Evolutionary conservation across 495 filamentous ascomycete genomes (phyloP).

Genomic region (Podospora tetraspora): DNA sequence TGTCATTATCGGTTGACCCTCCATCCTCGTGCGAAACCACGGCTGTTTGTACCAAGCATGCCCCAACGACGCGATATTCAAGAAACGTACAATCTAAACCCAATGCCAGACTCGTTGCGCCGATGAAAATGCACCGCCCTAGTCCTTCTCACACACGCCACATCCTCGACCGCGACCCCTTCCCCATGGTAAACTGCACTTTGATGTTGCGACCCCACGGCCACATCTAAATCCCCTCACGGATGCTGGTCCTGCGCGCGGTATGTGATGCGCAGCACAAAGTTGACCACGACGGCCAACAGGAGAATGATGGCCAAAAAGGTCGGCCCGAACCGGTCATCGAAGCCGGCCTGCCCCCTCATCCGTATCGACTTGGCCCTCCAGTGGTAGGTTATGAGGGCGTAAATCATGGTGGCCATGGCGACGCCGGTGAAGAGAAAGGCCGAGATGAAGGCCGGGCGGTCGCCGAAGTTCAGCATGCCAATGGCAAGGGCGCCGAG

Average conservation of each 20-base stretch:
- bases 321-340: conserved; percentile 90
- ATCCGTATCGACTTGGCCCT: conserved; percentile 85
- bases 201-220: neutral
- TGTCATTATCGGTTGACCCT: neutral
- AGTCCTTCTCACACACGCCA: neutral
- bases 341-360: conserved; percentile 90
- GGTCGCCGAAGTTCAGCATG: conserved; percentile 96
- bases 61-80: neutral
- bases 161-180: neutral
- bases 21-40: neutral
- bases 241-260: conserved; percentile 30
- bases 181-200: neutral
- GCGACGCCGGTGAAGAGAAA: conserved; percentile 91
- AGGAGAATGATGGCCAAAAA: conserved; percentile 79
- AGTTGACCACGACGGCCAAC: conserved; percentile 87
- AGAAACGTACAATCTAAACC: conserved; percentile 2
- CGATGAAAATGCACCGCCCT: conserved; percentile 2
- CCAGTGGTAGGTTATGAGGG: conserved; percentile 94
- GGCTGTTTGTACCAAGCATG: neutral
- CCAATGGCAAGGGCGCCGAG: conserved; percentile 92
- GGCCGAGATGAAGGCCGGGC: conserved; percentile 78
- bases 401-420: conserved; percentile 93
- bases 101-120: neutral
- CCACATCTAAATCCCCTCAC: conserved; percentile 11
- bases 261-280: conserved; percentile 74